phyloP scores from a whole-genome alignment of 768 basidiomycete genomes.

The Macrolepiota albuminosa region DNA sequence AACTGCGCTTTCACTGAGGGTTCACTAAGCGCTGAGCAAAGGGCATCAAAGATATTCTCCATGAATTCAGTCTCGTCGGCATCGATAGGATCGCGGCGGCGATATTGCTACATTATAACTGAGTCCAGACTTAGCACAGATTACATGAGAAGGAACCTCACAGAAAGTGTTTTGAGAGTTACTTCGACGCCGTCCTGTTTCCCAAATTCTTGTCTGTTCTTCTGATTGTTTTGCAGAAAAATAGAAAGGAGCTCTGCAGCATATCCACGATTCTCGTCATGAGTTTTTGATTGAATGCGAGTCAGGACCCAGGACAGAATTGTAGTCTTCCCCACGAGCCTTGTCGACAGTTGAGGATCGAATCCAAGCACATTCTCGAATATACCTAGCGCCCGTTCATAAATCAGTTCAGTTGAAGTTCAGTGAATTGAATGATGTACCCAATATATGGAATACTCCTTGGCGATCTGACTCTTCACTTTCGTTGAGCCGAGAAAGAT shows the following conservation, averaged over 20 bases:
- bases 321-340: constrained; percentile 69
- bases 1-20: constrained; percentile 76
- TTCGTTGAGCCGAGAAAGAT: constrained; percentile 85
- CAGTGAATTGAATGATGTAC: constrained; percentile 28
- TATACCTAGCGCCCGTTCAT: constrained; percentile 46
- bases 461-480: constrained; percentile 85
- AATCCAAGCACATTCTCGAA: constrained; percentile 93
- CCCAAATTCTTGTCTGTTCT: constrained; percentile 66
- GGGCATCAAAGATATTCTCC: constrained; percentile 91
- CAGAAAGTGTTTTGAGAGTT: constrained; percentile 73
- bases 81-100: constrained; percentile 76
- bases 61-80: constrained; percentile 95
- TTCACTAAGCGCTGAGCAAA: constrained; percentile 85
- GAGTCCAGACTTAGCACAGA: neutral
- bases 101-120: constrained; percentile 62
- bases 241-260: constrained; percentile 93
- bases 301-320: constrained; percentile 76
- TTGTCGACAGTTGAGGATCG: constrained; percentile 67
- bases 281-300: constrained; percentile 64
- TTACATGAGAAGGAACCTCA: constrained; percentile 33
- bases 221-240: constrained; percentile 67
- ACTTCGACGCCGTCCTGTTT: constrained; percentile 76
- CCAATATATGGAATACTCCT: constrained; percentile 92
- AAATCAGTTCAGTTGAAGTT: neutral
- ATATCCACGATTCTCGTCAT: constrained; percentile 91